Percentiles rank a stretch among this genome's conserved stretches.
These are phyloP conservation scores for Jacaranda copaia DNA, from an alignment of 257 asterid species.

Conservation along the genomic window DNA sequence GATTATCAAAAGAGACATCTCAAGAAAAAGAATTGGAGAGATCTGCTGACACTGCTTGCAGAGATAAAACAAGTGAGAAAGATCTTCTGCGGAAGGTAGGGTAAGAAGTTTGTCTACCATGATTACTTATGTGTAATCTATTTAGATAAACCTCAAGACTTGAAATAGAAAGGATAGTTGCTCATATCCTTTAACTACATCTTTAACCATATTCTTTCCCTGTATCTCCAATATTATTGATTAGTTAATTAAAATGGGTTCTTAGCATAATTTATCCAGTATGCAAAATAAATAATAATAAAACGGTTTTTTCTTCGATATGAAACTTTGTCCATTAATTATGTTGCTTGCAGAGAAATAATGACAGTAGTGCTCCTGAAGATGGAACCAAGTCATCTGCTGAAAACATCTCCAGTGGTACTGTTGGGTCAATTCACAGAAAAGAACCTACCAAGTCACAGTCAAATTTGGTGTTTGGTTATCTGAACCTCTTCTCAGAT, in stretches of 20 bases:
- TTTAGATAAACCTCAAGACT: not conserved
- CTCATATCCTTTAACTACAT: not conserved
- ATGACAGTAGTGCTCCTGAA: slow-evolving; percentile 47
- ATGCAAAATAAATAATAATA: slow-evolving; percentile 12
- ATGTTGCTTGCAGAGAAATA: slow-evolving; percentile 66
- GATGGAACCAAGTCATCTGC: slow-evolving; percentile 41
- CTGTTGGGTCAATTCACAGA: slow-evolving; percentile 29
- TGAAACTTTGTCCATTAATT: slow-evolving; percentile 22
- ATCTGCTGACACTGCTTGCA: slow-evolving; percentile 45
- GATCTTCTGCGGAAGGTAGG: slow-evolving; percentile 76
- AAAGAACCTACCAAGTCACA: slow-evolving; percentile 59
- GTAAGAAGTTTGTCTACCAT: slow-evolving; percentile 32
- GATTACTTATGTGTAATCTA: not conserved
- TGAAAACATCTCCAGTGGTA: slow-evolving; percentile 45
- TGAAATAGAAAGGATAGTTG: not conserved
- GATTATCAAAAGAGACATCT: slow-evolving; percentile 34
- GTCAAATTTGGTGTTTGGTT: slow-evolving; percentile 91
- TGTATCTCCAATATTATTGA: slow-evolving; percentile 23
- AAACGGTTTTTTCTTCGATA: slow-evolving; percentile 6
- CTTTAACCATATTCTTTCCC: not conserved
- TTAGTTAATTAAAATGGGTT: slow-evolving; percentile 23
- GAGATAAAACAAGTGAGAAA: slow-evolving; percentile 44
- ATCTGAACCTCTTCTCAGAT: slow-evolving; percentile 95
- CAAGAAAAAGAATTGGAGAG: slow-evolving; percentile 46
- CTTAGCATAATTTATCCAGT: slow-evolving; percentile 8